A percentile compares a stretch with the other conserved stretches of the same genome.
Conservation (phyloP, 306 rosid genomes). For the Cucurbita maxima region DNA sequence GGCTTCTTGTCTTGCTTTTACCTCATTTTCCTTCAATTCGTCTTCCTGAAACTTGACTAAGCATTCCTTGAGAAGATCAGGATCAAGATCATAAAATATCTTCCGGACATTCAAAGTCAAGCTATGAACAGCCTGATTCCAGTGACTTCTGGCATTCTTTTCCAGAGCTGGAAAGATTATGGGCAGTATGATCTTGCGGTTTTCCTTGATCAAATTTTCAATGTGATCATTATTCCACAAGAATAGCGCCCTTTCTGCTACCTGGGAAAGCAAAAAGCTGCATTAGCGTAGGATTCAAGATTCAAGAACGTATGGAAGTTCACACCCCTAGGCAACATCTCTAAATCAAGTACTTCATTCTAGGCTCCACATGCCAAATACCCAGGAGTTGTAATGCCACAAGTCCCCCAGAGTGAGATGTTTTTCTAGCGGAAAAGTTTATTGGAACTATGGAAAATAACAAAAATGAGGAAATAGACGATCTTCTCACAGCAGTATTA, state of each 20-base stretch:
- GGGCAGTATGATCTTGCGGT: conserved; percentile 43
- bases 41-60: conserved; percentile 38
- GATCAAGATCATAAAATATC: conserved; percentile 42
- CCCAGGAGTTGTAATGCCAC: not conserved
- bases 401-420: not conserved
- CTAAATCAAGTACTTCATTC: not conserved
- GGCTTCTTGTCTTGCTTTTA: conserved; percentile 25
- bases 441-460: not conserved
- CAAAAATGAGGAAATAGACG: not conserved
- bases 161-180: conserved; percentile 64
- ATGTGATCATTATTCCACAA: conserved; percentile 66
- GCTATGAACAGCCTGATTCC: conserved; percentile 59
- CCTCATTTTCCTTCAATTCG: conserved; percentile 29
- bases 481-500: not conserved
- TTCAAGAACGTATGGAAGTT: not conserved
- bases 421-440: not conserved
- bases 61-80: conserved; percentile 50
- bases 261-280: conserved; percentile 27
- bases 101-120: conserved; percentile 41
- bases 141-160: conserved; percentile 40
- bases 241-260: conserved; percentile 66
- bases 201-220: conserved; percentile 43
- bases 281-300: not conserved
- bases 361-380: not conserved
- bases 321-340: not conserved